phyloP scores from a whole-genome alignment of 441 rosid genomes.

The Populus hybrid region DNA sequence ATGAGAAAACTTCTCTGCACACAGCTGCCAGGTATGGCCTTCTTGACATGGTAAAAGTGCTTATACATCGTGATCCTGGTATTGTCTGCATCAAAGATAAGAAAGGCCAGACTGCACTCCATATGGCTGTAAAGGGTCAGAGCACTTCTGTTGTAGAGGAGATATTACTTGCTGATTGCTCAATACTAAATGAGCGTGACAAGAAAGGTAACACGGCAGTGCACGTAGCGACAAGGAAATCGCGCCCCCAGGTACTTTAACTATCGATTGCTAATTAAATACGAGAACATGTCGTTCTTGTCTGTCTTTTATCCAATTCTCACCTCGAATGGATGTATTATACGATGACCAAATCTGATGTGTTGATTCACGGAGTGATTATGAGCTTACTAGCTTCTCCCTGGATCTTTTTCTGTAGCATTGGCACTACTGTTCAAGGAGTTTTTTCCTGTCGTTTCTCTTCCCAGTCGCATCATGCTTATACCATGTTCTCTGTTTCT shows the following conservation, averaged over 20 bases:
- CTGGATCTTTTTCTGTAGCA: background rate
- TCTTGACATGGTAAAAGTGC: conserved; percentile 53
- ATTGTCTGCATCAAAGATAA: conserved; percentile 76
- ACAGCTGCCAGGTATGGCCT: conserved; percentile 80
- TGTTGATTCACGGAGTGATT: background rate
- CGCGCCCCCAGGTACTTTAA: conserved; percentile 65
- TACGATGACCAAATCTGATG: background rate
- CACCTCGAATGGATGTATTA: background rate
- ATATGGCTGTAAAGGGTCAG: conserved; percentile 95
- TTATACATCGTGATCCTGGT: conserved; percentile 60
- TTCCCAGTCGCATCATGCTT: background rate
- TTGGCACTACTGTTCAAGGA: background rate
- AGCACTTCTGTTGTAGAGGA: conserved; percentile 58
- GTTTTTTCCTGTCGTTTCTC: background rate
- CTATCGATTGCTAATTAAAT: background rate
- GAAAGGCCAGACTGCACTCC: conserved; percentile 97
- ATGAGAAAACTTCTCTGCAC: conserved; percentile 94
- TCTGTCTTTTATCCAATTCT: background rate
- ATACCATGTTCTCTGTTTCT: background rate
- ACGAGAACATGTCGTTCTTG: background rate
- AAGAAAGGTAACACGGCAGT: conserved; percentile 87
- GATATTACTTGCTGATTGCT: conserved; percentile 50
- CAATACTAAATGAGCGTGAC: conserved; percentile 77
- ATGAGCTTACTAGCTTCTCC: background rate
- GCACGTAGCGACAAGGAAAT: conserved; percentile 86